Conservation (phyloP, 768 basidiomycete genomes). For the Lyophyllum semitale region DNA sequence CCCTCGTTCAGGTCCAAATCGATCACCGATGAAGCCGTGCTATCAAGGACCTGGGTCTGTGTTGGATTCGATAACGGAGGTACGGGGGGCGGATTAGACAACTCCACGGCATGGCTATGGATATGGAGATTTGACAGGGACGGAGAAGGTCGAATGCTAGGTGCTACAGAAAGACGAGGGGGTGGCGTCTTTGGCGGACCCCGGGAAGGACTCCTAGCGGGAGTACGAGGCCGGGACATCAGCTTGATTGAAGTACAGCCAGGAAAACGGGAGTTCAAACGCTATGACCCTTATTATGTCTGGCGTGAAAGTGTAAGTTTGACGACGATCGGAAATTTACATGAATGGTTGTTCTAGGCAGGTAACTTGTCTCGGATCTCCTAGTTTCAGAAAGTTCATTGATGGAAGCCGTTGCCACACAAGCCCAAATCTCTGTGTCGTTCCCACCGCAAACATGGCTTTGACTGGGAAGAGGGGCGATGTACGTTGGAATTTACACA, state of each 20-base stretch:
- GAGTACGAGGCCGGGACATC: constrained; percentile 32
- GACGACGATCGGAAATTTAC: too few relatives aligned
- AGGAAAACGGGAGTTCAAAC: too few relatives aligned
- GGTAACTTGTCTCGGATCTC: too few relatives aligned
- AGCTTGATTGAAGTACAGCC: too few relatives aligned
- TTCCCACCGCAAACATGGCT: not conserved
- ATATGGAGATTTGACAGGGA: constrained; percentile 61
- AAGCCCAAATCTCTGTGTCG: constrained; percentile 7
- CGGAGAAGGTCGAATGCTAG: constrained; percentile 50
- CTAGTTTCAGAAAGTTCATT: too few relatives aligned
- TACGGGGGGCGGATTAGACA: constrained; percentile 30
- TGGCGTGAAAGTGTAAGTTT: too few relatives aligned
- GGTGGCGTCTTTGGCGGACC: constrained; percentile 38
- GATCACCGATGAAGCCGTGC: constrained; percentile 71
- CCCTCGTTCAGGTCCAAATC: constrained; percentile 69
- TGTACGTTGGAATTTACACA: constrained; percentile 10
- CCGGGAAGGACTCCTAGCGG: constrained; percentile 21
- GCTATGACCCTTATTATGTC: too few relatives aligned
- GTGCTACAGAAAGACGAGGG: constrained; percentile 55
- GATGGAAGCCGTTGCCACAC: not conserved
- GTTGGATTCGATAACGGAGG: constrained; percentile 29
- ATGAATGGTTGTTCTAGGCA: not conserved
- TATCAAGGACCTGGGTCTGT: constrained; percentile 46
- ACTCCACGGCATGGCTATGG: constrained; percentile 46
- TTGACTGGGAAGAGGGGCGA: constrained; percentile 18